These are phyloP conservation scores for Trichophyton equinum DNA, from an alignment of 2,329 filamentous ascomycete genomes.

Conservation along the genomic window DNA sequence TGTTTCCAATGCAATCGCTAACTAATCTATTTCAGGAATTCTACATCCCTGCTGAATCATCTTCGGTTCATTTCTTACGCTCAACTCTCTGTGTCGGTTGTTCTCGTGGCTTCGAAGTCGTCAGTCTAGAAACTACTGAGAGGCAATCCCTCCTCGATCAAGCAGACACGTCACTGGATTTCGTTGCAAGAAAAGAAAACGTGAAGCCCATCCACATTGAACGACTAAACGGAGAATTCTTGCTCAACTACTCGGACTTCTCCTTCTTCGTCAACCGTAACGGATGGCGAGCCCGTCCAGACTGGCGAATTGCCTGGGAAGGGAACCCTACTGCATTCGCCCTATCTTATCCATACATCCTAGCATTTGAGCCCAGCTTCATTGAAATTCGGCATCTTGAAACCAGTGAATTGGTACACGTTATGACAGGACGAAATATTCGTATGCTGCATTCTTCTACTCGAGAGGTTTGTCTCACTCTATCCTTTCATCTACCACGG, in stretches of 20 bases:
- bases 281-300: constrained; percentile 86
- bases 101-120: constrained; percentile 90
- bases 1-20: background rate
- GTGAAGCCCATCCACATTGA: constrained; percentile 96
- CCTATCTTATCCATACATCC: constrained; percentile 88
- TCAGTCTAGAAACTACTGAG: constrained; percentile 92
- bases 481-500: background rate
- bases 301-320: constrained; percentile 98
- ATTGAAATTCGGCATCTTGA: constrained; percentile 95
- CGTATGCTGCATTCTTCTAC: constrained; percentile 96
- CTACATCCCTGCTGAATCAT: constrained; percentile 97
- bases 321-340: constrained; percentile 85
- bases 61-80: constrained; percentile 92
- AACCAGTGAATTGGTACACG: constrained; percentile 78
- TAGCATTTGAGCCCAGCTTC: constrained; percentile 94
- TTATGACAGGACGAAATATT: constrained; percentile 92
- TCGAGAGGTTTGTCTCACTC: constrained; percentile 60
- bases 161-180: constrained; percentile 94
- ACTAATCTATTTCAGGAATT: constrained; percentile 51
- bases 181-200: constrained; percentile 85
- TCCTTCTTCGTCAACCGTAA: constrained; percentile 99
- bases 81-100: constrained; percentile 95
- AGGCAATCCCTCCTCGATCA: constrained; percentile 94
- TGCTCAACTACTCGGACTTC: constrained; percentile 97
- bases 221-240: constrained; percentile 88